Evolutionary conservation across 148 eudicot species (phyloP), one percentile per base, ranked within the genome.

Genomic region (Polygonum aviculare): DNA sequence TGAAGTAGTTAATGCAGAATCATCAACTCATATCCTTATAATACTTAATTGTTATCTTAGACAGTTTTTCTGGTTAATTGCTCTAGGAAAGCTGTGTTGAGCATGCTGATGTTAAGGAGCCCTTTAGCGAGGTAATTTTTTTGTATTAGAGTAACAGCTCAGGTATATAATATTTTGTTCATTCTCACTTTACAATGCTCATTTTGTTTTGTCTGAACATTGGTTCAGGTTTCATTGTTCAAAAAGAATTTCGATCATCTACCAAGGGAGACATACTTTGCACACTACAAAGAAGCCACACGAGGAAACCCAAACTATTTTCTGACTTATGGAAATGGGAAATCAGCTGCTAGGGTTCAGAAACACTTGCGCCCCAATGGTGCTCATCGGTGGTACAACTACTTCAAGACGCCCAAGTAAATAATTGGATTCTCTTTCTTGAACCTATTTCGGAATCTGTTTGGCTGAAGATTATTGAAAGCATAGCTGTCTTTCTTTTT

Each of bases 351-450:
- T 44, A 86, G 96, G 48, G 79, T 93, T 69, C 82, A 86, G 80
- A 84, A 86, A 74, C 84, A 86, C 74, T 88, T 93, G 77, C 93
- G 93, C 77, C 90, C 96, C 57, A 90, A 89, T 83, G 97, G 97
- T 40, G 91, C 96, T 4, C 97, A 93, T 76, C 84, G 96, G 84
- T 93, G 97, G 97, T 86, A 90, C 79, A 89, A 85, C 74, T 89
- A 90, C 77, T 75, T 75, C 79, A 88, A 84, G 74, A 31, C 74
- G 44, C 88, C 90, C 49, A 81, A 47, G 94, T 93, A 88, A 72
- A 44, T 44, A 72, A 44, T 44, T 4, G 0, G 44, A 22, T 72
- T 72, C 54, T 72, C 51, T 72, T 62, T 62, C 69, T 12, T 12
- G 31, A 33, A 62, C 15, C 69, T 26, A 62, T 10, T 62, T 62